Conservation (phyloP, 495 filamentous ascomycete species). For the Talaromyces nanjingensis region DNA sequence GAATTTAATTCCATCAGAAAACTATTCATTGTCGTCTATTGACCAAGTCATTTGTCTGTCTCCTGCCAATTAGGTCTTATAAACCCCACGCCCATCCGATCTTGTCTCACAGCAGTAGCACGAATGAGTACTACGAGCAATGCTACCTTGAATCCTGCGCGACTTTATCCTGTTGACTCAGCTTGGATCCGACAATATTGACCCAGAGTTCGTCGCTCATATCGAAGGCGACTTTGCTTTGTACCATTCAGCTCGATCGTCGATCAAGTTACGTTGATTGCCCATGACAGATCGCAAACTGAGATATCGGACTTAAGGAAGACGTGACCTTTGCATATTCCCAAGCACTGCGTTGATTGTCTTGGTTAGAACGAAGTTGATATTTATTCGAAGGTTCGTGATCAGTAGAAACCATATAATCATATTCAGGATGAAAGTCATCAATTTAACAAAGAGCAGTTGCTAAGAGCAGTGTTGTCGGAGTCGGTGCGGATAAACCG, state of each 20-base stretch:
- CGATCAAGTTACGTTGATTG: too few relatives aligned
- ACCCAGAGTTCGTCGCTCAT: not conserved
- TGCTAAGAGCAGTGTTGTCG: too few relatives aligned
- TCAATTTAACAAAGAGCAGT: too few relatives aligned
- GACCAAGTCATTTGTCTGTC: not conserved
- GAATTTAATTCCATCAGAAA: not conserved
- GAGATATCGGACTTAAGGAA: not conserved
- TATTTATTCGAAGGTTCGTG: too few relatives aligned
- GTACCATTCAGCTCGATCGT: too few relatives aligned
- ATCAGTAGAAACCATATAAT: not conserved
- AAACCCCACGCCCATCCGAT: not conserved
- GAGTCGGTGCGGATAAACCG: not conserved
- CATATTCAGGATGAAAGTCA: too few relatives aligned
- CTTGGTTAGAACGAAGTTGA: too few relatives aligned
- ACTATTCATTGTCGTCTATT: not conserved
- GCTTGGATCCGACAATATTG: not conserved
- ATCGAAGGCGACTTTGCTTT: not conserved
- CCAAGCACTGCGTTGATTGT: not conserved
- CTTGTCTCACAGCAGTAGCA: not conserved
- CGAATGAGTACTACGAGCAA: not conserved
- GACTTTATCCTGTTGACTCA: not conserved
- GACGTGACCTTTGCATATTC: not conserved
- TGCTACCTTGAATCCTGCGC: not conserved
- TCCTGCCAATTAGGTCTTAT: not conserved
- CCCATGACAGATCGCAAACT: too few relatives aligned